These are phyloP conservation scores for Adansonia madagascariensis DNA, from an alignment of 441 rosid species.

Conservation along the genomic window DNA sequence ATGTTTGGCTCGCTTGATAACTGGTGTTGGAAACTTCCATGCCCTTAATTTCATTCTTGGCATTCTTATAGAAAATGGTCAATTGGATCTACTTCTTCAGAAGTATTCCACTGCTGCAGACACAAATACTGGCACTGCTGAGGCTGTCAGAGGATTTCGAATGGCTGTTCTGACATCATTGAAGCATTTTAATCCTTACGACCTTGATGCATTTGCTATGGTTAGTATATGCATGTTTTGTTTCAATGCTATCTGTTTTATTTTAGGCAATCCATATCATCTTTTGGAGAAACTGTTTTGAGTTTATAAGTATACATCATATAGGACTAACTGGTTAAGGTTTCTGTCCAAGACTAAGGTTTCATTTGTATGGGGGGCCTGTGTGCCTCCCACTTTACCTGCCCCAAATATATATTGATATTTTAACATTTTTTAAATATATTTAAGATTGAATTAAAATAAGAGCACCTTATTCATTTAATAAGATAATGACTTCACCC, in stretches of 20 bases:
- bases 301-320: slow-evolving; percentile 1
- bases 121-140: slow-evolving; percentile 73
- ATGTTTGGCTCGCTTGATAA: slow-evolving; percentile 90
- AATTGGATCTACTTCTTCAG: slow-evolving; percentile 94
- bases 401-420: neutral
- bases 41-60: slow-evolving; percentile 94
- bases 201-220: slow-evolving; percentile 91
- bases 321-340: neutral
- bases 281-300: neutral
- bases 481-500: neutral
- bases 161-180: slow-evolving; percentile 94
- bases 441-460: slow-evolving; percentile 3
- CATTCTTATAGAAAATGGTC: slow-evolving; percentile 93
- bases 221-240: slow-evolving; percentile 49
- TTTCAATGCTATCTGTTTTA: slow-evolving; percentile 19
- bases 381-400: neutral
- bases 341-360: neutral
- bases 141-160: slow-evolving; percentile 92
- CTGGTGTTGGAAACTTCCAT: slow-evolving; percentile 96
- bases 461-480: neutral
- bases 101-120: slow-evolving; percentile 95
- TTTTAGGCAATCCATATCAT: neutral
- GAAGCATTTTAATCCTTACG: slow-evolving; percentile 89
- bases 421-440: slow-evolving; percentile 11
- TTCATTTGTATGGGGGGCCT: neutral